A percentile compares a stretch with the other conserved stretches of the same genome.
These are phyloP conservation scores for Inga oerstediana DNA, from an alignment of 306 rosid genomes.

Conservation along the genomic window DNA sequence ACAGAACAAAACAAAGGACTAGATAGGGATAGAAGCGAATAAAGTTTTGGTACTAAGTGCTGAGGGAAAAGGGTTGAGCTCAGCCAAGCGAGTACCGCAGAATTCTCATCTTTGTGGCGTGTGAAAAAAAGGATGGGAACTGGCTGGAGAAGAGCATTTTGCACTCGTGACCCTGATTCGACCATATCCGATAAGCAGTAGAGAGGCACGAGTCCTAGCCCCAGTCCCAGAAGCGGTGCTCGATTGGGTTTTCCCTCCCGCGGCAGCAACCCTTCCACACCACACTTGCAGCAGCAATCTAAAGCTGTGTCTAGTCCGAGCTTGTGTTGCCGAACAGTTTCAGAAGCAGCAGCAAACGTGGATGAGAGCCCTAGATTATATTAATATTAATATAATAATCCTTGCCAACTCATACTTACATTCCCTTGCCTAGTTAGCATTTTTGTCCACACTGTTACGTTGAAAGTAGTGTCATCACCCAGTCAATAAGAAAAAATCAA, in stretches of 20 bases:
- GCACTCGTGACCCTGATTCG: slow-evolving; percentile 72
- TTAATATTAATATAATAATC: no score
- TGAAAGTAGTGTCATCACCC: no score
- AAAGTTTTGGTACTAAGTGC: not conserved
- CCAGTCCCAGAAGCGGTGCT: slow-evolving; percentile 72
- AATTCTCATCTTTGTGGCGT: not conserved
- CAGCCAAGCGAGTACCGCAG: not conserved
- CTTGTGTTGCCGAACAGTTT: slow-evolving; percentile 52
- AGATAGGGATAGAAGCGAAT: slow-evolving; percentile 34
- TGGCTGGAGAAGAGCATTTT: slow-evolving; percentile 96
- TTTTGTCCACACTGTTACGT: no score
- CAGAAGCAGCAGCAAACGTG: slow-evolving; percentile 34
- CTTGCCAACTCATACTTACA: no score
- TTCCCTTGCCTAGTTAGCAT: no score
- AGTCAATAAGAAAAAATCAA: no score
- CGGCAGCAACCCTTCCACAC: slow-evolving; percentile 69
- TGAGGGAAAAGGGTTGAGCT: not conserved
- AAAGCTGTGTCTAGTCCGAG: slow-evolving; percentile 43
- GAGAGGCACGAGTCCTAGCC: slow-evolving; percentile 48
- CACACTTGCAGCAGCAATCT: slow-evolving; percentile 41
- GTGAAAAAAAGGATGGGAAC: slow-evolving; percentile 67
- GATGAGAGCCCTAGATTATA: slow-evolving; percentile 45
- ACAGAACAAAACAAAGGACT: slow-evolving; percentile 36
- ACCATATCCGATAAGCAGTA: slow-evolving; percentile 49
- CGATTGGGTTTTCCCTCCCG: slow-evolving; percentile 69